A percentile compares a stretch with the other conserved stretches of the same genome.
Evolutionary conservation across 495 filamentous ascomycete genomes (phyloP).

Genomic region (Xylaria venustula): DNA sequence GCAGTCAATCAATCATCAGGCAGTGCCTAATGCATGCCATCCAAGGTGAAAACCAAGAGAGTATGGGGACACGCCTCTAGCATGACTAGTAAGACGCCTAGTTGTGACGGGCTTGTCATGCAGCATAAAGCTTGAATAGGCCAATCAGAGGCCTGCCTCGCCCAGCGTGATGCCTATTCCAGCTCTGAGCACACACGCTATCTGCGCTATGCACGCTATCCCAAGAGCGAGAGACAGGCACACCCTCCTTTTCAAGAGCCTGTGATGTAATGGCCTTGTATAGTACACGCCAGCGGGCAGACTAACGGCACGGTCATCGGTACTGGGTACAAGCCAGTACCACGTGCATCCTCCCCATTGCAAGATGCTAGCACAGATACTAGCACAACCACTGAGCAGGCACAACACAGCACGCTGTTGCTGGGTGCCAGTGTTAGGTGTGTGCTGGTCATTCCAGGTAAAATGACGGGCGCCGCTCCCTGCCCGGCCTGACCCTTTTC

Average conservation of each 20-base stretch:
- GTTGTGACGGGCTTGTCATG: background rate
- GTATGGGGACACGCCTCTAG: slow-evolving; percentile 3
- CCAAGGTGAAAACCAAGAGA: background rate
- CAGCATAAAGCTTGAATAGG: background rate
- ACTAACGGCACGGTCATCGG: background rate
- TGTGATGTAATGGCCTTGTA: slow-evolving; percentile 10
- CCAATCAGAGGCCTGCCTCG: slow-evolving; percentile 3
- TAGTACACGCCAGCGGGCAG: background rate
- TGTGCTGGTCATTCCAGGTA: slow-evolving; percentile 16
- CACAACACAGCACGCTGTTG: slow-evolving; percentile 12
- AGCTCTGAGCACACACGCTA: background rate
- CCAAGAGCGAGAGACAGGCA: background rate
- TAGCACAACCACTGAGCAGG: slow-evolving; percentile 12
- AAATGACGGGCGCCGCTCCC: slow-evolving; percentile 19
- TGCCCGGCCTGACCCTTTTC: slow-evolving; percentile 28
- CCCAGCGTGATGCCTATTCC: slow-evolving; percentile 14
- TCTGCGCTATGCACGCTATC: background rate
- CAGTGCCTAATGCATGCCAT: background rate
- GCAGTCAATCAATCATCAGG: too few relatives aligned
- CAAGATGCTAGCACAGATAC: background rate
- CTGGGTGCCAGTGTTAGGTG: background rate
- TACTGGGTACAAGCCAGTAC: slow-evolving; percentile 10
- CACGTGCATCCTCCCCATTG: background rate
- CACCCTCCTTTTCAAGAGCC: slow-evolving; percentile 1
- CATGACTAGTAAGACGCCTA: background rate